Percentiles rank a stretch among this genome's conserved stretches.
phyloP scores from a whole-genome alignment of 2,329 filamentous ascomycete genomes.

The Cordyceps militaris region DNA sequence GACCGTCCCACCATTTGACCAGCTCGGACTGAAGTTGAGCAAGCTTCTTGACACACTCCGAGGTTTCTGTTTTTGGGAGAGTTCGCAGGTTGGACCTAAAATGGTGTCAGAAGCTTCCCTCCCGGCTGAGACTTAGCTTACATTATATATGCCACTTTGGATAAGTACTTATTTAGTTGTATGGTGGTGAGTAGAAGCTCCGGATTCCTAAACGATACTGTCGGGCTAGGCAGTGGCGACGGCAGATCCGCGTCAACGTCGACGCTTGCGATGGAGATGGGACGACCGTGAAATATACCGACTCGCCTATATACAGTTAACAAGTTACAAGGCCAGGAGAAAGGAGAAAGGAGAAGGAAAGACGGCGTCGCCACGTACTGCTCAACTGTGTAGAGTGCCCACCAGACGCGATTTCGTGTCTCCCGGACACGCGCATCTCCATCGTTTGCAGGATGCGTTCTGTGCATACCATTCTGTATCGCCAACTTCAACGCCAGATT shows the following conservation, averaged over 20 bases:
- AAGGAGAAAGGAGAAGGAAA: background rate
- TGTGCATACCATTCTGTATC: conserved; percentile 55
- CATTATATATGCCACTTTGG: conserved; percentile 33
- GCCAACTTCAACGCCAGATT: conserved; percentile 49
- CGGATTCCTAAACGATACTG: conserved; percentile 34
- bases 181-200: conserved; percentile 40
- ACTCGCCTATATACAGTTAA: conserved; percentile 35
- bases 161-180: conserved; percentile 29
- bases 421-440: conserved; percentile 42
- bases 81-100: conserved; percentile 28
- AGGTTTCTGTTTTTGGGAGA: conserved; percentile 25
- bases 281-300: conserved; percentile 48
- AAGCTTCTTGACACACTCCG: conserved; percentile 26
- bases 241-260: conserved; percentile 50
- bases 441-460: conserved; percentile 40
- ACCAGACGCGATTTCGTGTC: conserved; percentile 49
- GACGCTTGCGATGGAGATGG: conserved; percentile 43
- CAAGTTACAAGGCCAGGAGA: background rate
- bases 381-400: conserved; percentile 50
- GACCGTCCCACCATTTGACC: conserved; percentile 31
- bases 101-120: conserved; percentile 10
- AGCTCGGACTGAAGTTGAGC: conserved; percentile 31
- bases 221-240: conserved; percentile 35
- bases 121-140: conserved; percentile 16
- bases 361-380: conserved; percentile 30